Evolutionary conservation across 768 basidiomycete species (phyloP).

Genomic region (Leccinum barrowsii): DNA sequence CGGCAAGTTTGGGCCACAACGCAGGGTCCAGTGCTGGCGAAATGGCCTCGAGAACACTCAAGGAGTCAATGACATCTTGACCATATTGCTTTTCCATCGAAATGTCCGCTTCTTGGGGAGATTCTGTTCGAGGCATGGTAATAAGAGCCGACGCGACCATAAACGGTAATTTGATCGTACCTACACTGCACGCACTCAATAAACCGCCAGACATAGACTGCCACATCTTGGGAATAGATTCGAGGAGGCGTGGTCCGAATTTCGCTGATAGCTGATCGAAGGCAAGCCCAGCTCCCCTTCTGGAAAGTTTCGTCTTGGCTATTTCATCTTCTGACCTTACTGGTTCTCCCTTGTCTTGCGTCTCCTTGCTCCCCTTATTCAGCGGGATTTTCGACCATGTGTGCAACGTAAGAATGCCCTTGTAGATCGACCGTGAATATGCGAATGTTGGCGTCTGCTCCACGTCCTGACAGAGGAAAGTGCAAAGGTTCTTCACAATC

Average conservation of each 20-base stretch:
- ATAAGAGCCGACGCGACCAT: not conserved
- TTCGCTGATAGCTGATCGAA: constrained; percentile 72
- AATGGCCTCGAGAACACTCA: constrained; percentile 85
- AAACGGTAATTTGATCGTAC: constrained; percentile 39
- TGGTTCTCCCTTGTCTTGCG: constrained; percentile 39
- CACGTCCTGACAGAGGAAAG: constrained; percentile 90
- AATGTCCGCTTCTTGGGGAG: constrained; percentile 54
- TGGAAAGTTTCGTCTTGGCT: constrained; percentile 63
- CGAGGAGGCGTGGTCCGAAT: constrained; percentile 71
- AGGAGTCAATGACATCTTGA: constrained; percentile 88
- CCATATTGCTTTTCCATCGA: constrained; percentile 71
- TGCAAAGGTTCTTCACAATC: constrained; percentile 95
- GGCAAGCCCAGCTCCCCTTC: constrained; percentile 83
- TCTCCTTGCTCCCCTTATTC: constrained; percentile 36
- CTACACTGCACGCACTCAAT: constrained; percentile 58
- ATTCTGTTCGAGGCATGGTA: constrained; percentile 36
- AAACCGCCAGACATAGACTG: constrained; percentile 83
- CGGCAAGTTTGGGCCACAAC: constrained; percentile 64
- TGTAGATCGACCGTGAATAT: constrained; percentile 51
- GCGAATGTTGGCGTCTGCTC: constrained; percentile 89
- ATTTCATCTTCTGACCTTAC: constrained; percentile 51
- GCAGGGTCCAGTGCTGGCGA: constrained; percentile 69
- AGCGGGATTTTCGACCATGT: constrained; percentile 37
- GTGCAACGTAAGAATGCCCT: constrained; percentile 79
- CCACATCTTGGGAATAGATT: constrained; percentile 92